A percentile compares a stretch with the other conserved stretches of the same genome.
Evolutionary conservation across 1,284 basidiomycete genomes (phyloP).

Genomic region (Cryptococcus sp.): DNA sequence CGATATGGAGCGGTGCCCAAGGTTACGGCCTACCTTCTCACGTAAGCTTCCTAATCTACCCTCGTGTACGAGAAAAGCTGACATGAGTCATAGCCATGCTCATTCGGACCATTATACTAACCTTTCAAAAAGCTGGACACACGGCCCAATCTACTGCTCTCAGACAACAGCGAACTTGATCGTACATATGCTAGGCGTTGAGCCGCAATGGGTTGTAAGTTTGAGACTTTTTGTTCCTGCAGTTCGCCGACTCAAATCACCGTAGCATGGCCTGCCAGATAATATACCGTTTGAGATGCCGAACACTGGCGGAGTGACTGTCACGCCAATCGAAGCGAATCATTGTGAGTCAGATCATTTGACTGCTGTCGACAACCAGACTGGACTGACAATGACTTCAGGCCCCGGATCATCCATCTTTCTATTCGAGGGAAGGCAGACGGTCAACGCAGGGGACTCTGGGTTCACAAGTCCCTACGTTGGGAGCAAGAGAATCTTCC

Average conservation of each 20-base stretch:
- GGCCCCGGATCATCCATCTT: constrained; percentile 91
- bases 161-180: constrained; percentile 87
- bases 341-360: constrained; percentile 65
- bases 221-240: background rate
- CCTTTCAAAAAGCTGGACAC: constrained; percentile 79
- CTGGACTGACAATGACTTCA: constrained; percentile 27
- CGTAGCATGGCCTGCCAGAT: constrained; percentile 66
- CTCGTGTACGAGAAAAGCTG: background rate
- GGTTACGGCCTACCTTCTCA: constrained; percentile 84
- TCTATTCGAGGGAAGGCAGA: constrained; percentile 89
- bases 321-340: constrained; percentile 95
- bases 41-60: constrained; percentile 56
- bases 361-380: background rate
- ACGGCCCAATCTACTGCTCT: constrained; percentile 94
- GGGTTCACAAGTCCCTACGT: constrained; percentile 67
- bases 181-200: constrained; percentile 82
- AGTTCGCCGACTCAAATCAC: constrained; percentile 8
- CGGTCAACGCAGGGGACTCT: constrained; percentile 80
- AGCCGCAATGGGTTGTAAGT: constrained; percentile 80
- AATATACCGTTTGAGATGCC: constrained; percentile 73
- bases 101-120: constrained; percentile 95
- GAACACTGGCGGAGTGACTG: constrained; percentile 78
- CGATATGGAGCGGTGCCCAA: constrained; percentile 86
- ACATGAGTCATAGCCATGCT: constrained; percentile 66
- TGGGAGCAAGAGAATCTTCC: constrained; percentile 69